These are phyloP conservation scores for Eimeria acervulina DNA, from an alignment of 169 alveolate species.

Conservation along the genomic window DNA sequence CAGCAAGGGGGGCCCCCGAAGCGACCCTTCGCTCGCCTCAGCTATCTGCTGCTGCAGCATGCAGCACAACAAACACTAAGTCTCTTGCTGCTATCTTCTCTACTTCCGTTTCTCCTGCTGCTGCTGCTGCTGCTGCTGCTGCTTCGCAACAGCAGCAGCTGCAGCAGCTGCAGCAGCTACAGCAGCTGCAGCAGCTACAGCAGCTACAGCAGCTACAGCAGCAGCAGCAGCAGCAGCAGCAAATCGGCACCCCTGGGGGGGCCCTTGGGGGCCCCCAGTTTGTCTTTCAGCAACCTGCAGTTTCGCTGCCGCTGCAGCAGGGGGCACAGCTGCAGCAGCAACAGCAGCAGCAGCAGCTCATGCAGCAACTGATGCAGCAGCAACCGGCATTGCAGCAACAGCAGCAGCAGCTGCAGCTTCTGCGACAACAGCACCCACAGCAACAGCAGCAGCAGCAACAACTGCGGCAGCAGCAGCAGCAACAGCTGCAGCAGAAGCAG, in stretches of 20 bases:
- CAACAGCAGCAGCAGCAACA: slow-evolving; percentile 16
- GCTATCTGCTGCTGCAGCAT: background rate
- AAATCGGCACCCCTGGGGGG: background rate
- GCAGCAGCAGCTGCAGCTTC: slow-evolving; percentile 8
- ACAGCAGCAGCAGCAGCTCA: slow-evolving; percentile 5
- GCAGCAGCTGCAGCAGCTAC: too few species aligned
- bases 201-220: too few species aligned
- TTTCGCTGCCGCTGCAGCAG: slow-evolving; percentile 1
- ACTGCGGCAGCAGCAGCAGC: slow-evolving; percentile 2
- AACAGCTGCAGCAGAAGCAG: slow-evolving; percentile 10
- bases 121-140: background rate
- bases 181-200: too few species aligned
- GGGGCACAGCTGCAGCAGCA: slow-evolving; percentile 42
- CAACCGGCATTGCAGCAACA: background rate
- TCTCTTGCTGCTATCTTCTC: background rate
- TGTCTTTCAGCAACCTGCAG: background rate
- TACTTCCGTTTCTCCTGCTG: background rate
- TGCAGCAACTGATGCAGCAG: background rate
- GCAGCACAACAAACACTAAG: background rate
- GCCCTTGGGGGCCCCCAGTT: background rate
- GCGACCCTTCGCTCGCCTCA: background rate
- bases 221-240: background rate
- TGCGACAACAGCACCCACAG: background rate
- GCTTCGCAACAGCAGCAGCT: too few species aligned
- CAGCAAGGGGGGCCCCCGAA: background rate